A percentile compares a stretch with the other conserved stretches of the same genome.
Evolutionary conservation across 257 asterid species (phyloP).

Genomic region (Rhazya stricta): DNA sequence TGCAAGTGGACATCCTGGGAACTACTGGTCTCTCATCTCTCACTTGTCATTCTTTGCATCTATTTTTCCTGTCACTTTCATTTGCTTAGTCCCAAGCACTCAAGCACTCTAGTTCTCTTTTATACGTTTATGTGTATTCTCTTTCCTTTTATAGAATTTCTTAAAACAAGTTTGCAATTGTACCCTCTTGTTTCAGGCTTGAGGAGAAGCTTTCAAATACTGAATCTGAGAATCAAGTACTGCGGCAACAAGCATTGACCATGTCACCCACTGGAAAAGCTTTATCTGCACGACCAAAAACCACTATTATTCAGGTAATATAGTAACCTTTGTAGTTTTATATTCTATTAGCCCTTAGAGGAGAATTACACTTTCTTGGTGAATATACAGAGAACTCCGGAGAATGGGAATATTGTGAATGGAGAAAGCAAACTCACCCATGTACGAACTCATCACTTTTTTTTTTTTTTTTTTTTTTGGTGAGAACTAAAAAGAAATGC

Average conservation of each 20-base stretch:
- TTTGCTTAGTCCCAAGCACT: neutral
- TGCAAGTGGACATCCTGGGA: neutral
- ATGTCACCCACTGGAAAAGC: conserved; percentile 95
- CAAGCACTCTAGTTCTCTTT: neutral
- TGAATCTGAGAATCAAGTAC: conserved; percentile 97
- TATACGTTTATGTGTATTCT: neutral
- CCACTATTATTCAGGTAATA: conserved; percentile 65
- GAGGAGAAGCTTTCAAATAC: conserved; percentile 91
- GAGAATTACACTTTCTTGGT: conserved; percentile 31
- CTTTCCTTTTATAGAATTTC: conserved; percentile 1
- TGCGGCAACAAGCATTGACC: conserved; percentile 94
- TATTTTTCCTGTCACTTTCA: neutral
- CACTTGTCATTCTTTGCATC: neutral
- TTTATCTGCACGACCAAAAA: conserved; percentile 69
- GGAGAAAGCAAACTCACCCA: conserved; percentile 56
- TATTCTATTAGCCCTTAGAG: conserved; percentile 15
- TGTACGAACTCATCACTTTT: conserved; percentile 31
- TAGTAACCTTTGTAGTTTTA: conserved; percentile 15
- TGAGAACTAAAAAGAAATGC: conserved; percentile 1
- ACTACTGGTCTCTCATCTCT: neutral
- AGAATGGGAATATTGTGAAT: conserved; percentile 58
- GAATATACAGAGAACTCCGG: conserved; percentile 71
- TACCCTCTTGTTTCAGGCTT: conserved; percentile 49
- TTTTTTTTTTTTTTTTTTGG: neutral
- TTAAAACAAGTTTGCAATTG: neutral